Conservation (phyloP, 495 filamentous ascomycete genomes). For the Penicillium canariense region DNA sequence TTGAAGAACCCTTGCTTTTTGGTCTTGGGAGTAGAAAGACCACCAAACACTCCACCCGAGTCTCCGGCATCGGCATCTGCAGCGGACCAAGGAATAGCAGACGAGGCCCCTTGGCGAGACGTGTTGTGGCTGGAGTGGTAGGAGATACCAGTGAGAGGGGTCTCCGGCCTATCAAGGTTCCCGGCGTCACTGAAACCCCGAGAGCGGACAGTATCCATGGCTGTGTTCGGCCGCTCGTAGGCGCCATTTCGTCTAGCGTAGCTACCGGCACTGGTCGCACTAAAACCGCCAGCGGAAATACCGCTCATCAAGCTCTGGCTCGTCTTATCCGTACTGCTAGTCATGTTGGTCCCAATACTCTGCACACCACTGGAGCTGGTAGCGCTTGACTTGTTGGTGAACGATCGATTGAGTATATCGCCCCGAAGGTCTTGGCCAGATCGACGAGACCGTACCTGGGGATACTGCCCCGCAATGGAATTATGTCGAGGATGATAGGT, state of each 20-base stretch:
- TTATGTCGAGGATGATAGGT: conserved; percentile 42
- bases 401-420: conserved; percentile 67
- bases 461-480: conserved; percentile 42
- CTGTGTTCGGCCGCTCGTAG: conserved; percentile 49
- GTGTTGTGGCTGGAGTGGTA: conserved; percentile 82
- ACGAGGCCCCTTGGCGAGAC: conserved; percentile 54
- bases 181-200: conserved; percentile 46
- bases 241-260: conserved; percentile 65
- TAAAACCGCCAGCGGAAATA: conserved; percentile 82
- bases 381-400: conserved; percentile 82
- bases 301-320: conserved; percentile 91
- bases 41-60: conserved; percentile 61
- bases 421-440: conserved; percentile 81
- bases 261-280: conserved; percentile 92
- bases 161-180: conserved; percentile 55
- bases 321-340: conserved; percentile 71
- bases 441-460: conserved; percentile 58
- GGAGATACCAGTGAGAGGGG: conserved; percentile 71
- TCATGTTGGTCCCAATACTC: conserved; percentile 70
- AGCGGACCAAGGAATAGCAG: conserved; percentile 47
- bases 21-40: conserved; percentile 78
- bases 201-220: conserved; percentile 44
- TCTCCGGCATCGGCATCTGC: conserved; percentile 40
- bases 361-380: conserved; percentile 68
- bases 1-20: conserved; percentile 96